Percentiles rank a stretch among this genome's conserved stretches.
phyloP scores from a whole-genome alignment of 805 yeast genomes.

The Diddensiella santjacobensis region DNA sequence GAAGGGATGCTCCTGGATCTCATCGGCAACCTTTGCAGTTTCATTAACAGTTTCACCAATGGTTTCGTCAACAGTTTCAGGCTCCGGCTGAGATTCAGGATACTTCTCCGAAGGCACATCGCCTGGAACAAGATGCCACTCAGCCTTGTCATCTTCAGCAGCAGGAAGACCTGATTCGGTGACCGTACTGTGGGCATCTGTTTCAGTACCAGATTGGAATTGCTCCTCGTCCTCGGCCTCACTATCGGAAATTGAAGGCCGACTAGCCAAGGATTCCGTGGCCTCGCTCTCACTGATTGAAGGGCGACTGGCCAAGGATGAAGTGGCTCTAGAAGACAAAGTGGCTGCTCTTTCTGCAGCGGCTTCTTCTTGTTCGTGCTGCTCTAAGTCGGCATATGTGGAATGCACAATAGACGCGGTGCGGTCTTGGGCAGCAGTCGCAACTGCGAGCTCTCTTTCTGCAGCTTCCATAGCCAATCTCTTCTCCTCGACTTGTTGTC shows the following conservation, averaged over 20 bases:
- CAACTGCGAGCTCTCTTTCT: slow-evolving; percentile 23
- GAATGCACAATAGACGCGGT: slow-evolving; percentile 4
- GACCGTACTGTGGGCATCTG: slow-evolving; percentile 5
- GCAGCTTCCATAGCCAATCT: slow-evolving; percentile 21
- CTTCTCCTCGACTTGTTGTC: slow-evolving; percentile 14
- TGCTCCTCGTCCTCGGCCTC: slow-evolving; percentile 13
- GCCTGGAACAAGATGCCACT: slow-evolving; percentile 1
- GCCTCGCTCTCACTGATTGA: slow-evolving; percentile 3
- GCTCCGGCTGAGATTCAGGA: background rate
- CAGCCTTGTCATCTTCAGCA: slow-evolving; percentile 2
- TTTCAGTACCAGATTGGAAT: slow-evolving; percentile 17
- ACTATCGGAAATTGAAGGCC: slow-evolving; percentile 40
- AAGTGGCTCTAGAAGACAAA: background rate
- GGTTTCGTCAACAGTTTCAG: no score
- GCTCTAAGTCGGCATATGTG: slow-evolving; percentile 3
- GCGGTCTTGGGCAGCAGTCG: slow-evolving; percentile 14
- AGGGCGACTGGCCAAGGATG: background rate
- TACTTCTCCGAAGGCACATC: background rate
- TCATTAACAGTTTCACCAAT: no score
- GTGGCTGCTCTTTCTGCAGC: background rate
- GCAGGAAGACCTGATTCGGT: slow-evolving; percentile 1
- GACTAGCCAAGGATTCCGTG: background rate
- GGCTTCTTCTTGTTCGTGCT: slow-evolving; percentile 28
- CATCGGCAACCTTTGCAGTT: slow-evolving; percentile 14
- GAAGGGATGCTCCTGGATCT: slow-evolving; percentile 7